Evolutionary conservation across 495 filamentous ascomycete species (phyloP), one percentile per base, ranked within the genome.

Genomic region (Apiosordaria backusii): DNA sequence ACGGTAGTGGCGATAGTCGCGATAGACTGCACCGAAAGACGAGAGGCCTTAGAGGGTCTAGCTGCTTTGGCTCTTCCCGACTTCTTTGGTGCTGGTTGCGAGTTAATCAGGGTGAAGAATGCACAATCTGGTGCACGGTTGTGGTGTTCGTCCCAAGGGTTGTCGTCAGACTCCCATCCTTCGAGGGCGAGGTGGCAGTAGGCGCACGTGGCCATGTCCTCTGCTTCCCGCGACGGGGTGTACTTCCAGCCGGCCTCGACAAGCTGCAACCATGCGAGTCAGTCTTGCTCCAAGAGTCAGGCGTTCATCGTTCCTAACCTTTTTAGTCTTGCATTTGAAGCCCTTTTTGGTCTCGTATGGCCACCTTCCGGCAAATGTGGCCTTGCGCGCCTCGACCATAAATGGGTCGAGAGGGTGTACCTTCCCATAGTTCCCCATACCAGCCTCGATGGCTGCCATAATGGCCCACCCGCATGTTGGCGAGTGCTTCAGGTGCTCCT

Each of bases 191-290:
- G 76, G 45, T 86, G 84, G 76, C 95, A 99, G 75, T 98, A 97
- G 19, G 88, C 85, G 73, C 95, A 99, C 15, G 86, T 93, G 3
- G 89, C 90, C 75, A 92, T 87, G 76, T 99, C 95, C 62, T 91
- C 85, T 26, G 86, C 89, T 40, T 93, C 92, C 40, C 83, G 80
- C 1, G 83, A 91, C 0, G 95, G 95, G 40, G 91, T 92, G 76
- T 93, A 97, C 74, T 90, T 92, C 92, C 93, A 99, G 18, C 95
- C 95, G 6, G 90, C 91, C 63, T 92, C 89, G 52, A 90, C 90
- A 84, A 97, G 91, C 93, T 97, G 69, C 52, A 55, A 58, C 1
- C 35, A 2, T 7, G 35, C 35, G 35, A 45, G 35, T 45, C 35
- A 45, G 35, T 45, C 35, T 6, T 13, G 13, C 6, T 7, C 35